phyloP scores from a whole-genome alignment of 192 early-diverging fungal species.

The Backusella mclennaniae region DNA sequence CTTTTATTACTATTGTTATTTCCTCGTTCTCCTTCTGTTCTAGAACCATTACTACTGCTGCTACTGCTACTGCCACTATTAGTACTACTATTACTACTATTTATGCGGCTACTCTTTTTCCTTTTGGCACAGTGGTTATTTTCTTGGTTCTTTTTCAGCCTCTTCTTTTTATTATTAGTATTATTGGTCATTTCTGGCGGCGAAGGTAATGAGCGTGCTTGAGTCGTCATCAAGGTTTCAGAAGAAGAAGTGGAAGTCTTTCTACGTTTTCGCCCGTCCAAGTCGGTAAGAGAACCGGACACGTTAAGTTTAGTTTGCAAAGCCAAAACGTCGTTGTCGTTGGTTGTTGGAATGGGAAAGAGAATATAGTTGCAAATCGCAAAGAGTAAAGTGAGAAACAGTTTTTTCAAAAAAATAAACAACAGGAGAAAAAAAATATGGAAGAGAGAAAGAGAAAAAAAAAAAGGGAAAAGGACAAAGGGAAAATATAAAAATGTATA shows the following conservation, averaged over 20 bases:
- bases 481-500: not conserved
- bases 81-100: not conserved
- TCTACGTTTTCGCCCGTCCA: conserved; percentile 7
- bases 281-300: conserved; percentile 2
- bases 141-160: not conserved
- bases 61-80: not conserved
- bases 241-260: not conserved
- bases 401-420: not conserved
- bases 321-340: conserved; percentile 6
- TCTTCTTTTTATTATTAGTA: not conserved
- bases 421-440: not conserved
- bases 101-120: not conserved
- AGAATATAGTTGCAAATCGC: not conserved
- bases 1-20: not conserved
- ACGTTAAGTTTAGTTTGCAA: not conserved
- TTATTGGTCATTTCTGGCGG: not conserved
- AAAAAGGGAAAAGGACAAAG: not conserved
- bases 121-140: not conserved
- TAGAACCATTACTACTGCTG: not conserved
- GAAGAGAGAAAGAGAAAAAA: not conserved
- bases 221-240: not conserved
- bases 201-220: not conserved
- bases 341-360: not conserved
- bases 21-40: not conserved
- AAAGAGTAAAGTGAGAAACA: not conserved